A percentile compares a stretch with the other conserved stretches of the same genome.
Conservation (phyloP, 2,329 filamentous ascomycete species). For the Seiridium cupressi region DNA sequence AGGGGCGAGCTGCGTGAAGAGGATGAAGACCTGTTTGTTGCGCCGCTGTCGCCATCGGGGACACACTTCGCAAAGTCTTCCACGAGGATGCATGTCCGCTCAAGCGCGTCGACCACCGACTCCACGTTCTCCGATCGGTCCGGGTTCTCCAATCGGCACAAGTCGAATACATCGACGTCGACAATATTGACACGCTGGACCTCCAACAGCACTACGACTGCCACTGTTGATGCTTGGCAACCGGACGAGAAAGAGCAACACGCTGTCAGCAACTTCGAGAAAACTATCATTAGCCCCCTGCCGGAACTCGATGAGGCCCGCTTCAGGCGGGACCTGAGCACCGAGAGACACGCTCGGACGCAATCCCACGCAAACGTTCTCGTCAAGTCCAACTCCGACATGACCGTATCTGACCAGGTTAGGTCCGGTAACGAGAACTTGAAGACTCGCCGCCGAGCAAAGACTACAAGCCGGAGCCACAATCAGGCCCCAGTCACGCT, state of each 20-base stretch:
- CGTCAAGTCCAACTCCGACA: constrained; percentile 11
- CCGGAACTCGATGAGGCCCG: constrained; percentile 5
- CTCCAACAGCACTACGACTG: constrained; percentile 44
- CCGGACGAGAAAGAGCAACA: constrained; percentile 15
- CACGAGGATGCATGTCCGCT: constrained; percentile 34
- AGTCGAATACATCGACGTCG: constrained; percentile 51
- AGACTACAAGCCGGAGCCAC: constrained; percentile 28
- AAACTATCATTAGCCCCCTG: constrained; percentile 2
- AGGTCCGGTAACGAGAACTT: constrained; percentile 15
- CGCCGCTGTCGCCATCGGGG: constrained; percentile 26
- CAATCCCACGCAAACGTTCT: constrained; percentile 27
- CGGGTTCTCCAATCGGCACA: constrained; percentile 45
- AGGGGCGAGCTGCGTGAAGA: constrained; percentile 26
- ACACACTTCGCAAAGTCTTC: constrained; percentile 28
- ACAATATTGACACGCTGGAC: constrained; percentile 55
- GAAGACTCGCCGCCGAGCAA: constrained; percentile 27
- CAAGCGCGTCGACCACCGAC: constrained; percentile 54
- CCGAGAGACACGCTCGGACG: constrained; percentile 25
- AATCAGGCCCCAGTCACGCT: constrained; percentile 23
- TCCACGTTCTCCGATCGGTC: constrained; percentile 46
- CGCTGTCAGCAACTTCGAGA: constrained; percentile 11
- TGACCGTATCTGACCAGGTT: constrained; percentile 9
- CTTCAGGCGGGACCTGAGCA: constrained; percentile 13
- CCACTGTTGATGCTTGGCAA: constrained; percentile 28
- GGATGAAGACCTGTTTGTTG: constrained; percentile 30